Base-by-base conservation (phyloP, 768 basidiomycete genomes). In the Megacollybia marginata region DNA sequence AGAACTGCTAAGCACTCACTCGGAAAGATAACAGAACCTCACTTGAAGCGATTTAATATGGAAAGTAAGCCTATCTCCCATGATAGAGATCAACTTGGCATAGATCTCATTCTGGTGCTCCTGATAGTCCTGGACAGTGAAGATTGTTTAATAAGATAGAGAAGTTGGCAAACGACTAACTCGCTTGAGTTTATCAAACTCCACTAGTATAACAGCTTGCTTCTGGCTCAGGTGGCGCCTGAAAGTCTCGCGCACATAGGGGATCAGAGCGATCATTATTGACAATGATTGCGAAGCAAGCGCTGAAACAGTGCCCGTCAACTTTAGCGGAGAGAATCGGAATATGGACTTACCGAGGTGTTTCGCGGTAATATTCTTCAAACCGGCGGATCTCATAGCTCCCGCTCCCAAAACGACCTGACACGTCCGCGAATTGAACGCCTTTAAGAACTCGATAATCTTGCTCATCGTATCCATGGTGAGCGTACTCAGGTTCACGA, bases 71-170 rank as follows among this genome's bases (percentile, higher is more conserved):
- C 95, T 79, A 67, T 98, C 95, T 35, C 92, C 87, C 96, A 99
- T 99, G 68, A 98, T 99, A 40, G 92, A 89, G 52, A 99, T 86
- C 49, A 99, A 75, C 70, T 99, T 99, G 47, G 91, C 80, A 65
- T 98, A 95, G 48, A 99, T 98, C 72, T 98, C 96, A 61, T 95
- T 90, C 67, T 99, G 96, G 67, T 99, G 96, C 65, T 98, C 96
- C 75, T 98, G 95, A 61, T 88, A 98, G 66, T 98, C 96, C 86
- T 94, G 60, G 50, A 48, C n/a, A 28, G 16, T 16, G 31, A 42
- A n/a, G 42, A 44, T 4, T 4, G 47, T 19, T 31, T 44, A 15
- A 19, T 5, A 16, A 3, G n/a, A 19, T 31, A 13, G 28, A 13
- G 5, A 9, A 44, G 13, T 5, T 13, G 23, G 13, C 23, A 3